Evolutionary conservation across 1,139 yeast species (phyloP), one percentile per base, ranked within the genome.

Genomic region (Taphrina communis): DNA sequence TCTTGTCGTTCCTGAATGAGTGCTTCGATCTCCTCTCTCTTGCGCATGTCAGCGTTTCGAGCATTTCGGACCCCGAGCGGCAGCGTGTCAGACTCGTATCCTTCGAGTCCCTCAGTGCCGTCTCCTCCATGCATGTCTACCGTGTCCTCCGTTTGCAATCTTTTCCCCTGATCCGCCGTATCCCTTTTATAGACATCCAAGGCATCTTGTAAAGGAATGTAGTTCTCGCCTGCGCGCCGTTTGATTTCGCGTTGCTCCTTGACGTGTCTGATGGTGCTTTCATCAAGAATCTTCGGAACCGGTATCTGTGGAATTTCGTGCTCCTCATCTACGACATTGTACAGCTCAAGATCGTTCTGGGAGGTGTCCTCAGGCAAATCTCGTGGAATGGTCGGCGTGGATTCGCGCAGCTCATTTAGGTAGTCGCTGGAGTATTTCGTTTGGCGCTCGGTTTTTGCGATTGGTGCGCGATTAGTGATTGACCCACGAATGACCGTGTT

Each of bases 121-220:
- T 58, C 62, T 6, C 62, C 62, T 44, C 62, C 62, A 9, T 44
- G 42, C 7, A 19, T 21, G 46, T 58, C 62, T 1, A 58, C 62
- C 42, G 12, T 53, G 7, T 58, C 62, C 35, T 58, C 62, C 1
- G 62, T 44, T 42, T 58, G 62, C 7, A 58, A 12, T 3, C 62
- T 11, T 3, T 25, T 58, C 8, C 53, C 52, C 1, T 7, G 25
- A 35, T 58, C 62, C 8, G 52, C 31, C 7, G 41, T 12, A 25
- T 58, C 52, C 35, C 7, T 3, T 1, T 31, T 39, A 4, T 17
- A 8, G 19, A 41, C 35, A 17, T 52, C 17, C 11, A 25, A 39
- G 25, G 62, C 51, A n/a, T 58, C 62, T 6, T 52, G n/a, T 31
- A 58, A 41, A 1, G 62, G 62, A 5, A 58, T 58, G 17, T 14